phyloP scores from a whole-genome alignment of 2,329 filamentous ascomycete genomes.

The Aureobasidium sp. region DNA sequence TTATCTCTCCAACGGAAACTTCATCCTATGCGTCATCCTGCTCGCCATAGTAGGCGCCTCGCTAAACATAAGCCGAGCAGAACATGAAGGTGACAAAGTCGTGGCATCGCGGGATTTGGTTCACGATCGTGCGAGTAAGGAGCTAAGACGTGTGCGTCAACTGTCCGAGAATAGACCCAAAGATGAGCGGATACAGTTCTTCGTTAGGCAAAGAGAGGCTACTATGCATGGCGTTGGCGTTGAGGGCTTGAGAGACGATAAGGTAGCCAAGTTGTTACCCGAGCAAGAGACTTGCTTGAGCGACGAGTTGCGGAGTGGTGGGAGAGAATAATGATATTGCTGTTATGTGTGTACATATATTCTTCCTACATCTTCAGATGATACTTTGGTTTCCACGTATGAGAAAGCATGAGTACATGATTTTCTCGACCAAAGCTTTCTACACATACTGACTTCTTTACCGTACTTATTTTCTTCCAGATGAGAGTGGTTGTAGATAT shows the following conservation, averaged over 20 bases:
- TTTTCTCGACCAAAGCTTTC: neutral
- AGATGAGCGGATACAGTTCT: conserved; percentile 59
- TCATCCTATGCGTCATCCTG: conserved; percentile 62
- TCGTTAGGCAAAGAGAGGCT: conserved; percentile 65
- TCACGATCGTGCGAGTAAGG: conserved; percentile 57
- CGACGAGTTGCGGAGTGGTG: conserved; percentile 18
- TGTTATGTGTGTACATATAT: neutral
- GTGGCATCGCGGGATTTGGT: conserved; percentile 58
- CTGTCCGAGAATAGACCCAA: conserved; percentile 38
- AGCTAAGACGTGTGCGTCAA: conserved; percentile 47
- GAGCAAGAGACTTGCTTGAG: conserved; percentile 38
- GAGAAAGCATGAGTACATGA: neutral
- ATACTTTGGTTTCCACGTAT: neutral
- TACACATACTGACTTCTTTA: neutral
- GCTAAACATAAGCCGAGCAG: conserved; percentile 63
- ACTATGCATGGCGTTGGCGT: conserved; percentile 32
- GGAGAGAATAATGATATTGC: neutral
- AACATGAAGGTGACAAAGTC: conserved; percentile 50
- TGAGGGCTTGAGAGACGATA: conserved; percentile 36
- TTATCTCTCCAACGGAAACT: conserved; percentile 71
- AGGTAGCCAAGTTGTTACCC: conserved; percentile 36
- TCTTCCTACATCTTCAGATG: neutral
- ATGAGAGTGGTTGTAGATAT: too few species aligned
- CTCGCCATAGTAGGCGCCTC: conserved; percentile 62
- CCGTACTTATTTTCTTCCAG: too few species aligned